Evolutionary conservation across 345 rosid species (phyloP).

Genomic region (Rhizophora apiculata): DNA sequence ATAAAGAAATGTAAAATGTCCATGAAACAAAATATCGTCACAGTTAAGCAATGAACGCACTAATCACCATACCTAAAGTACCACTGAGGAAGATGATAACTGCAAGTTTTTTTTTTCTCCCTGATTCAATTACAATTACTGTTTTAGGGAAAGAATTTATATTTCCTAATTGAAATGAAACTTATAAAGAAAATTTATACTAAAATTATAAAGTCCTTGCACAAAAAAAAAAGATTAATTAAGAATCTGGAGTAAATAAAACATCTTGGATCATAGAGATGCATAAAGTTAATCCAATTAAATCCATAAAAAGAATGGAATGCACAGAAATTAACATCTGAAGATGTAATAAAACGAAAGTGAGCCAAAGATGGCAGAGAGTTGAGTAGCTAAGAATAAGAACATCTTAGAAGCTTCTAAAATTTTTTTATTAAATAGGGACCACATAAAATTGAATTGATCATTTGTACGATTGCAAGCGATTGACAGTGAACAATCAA

Average conservation of each 20-base stretch:
- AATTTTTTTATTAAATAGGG: too few species aligned
- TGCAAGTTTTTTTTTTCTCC: background rate
- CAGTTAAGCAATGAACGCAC: constrained; percentile 2
- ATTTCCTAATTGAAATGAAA: background rate
- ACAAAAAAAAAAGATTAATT: background rate
- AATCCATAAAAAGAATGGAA: background rate
- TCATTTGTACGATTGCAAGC: too few species aligned
- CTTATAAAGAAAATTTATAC: background rate
- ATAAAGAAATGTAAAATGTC: background rate
- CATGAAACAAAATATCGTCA: constrained; percentile 6
- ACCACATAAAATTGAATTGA: too few species aligned
- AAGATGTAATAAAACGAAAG: too few species aligned
- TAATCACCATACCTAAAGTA: constrained; percentile 3
- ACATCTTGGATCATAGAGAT: background rate
- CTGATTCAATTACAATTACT: background rate
- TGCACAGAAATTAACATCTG: too few species aligned
- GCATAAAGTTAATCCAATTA: background rate
- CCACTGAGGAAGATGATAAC: constrained; percentile 4
- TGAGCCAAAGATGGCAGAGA: too few species aligned
- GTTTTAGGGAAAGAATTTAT: background rate
- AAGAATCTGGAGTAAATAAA: background rate
- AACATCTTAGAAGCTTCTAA: too few species aligned
- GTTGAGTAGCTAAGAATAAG: too few species aligned
- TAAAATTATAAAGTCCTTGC: background rate
- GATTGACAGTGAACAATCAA: too few species aligned